Base-by-base conservation (phyloP, 2,329 filamentous ascomycete species). In the Neospermospora avenae region DNA sequence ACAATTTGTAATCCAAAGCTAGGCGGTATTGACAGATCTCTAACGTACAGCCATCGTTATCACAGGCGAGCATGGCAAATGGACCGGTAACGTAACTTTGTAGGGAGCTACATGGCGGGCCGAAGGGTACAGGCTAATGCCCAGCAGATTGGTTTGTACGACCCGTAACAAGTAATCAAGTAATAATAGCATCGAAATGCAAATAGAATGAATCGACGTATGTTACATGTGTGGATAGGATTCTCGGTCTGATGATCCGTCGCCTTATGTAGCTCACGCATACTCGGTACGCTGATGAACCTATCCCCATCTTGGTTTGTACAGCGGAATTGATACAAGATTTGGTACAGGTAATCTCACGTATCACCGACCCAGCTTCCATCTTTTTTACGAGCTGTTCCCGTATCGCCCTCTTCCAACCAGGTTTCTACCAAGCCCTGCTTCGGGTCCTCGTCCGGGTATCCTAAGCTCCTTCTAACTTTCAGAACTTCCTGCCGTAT, bases 401-500 rank as follows among this genome's bases (percentile, higher is more conserved):
- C 71, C 62, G 77, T 78, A 0, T 73, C 73, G 84, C 84, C 64
- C 76, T 74, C 37, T 84, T 76, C 76, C 2, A 82, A 78, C 88
- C 91, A 98, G 1, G 92, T 96, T 74, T 93, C 90, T 0, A 89
- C 91, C 28, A 93, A 76, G 8, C 86, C 88, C 51, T 86, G 82
- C 66, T 89, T 87, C 0, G 89, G 86, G 67, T 96, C 90, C 67
- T 96, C 88, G 61, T 96, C 91, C 0, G 89, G 83, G 63, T 71
- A 72, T 24, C 92, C 93, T 60, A 89, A 77, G 46, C 81, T 81
- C 65, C 84, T 80, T 63, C 93, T 82, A 22, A 98, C 81, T 69
- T 91, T 90, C 55, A 93, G 75, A 2, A 99, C 88, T 72, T 96
- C 89, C 58, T 89, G 82, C 52, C 95, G 82, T 35, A 98, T 84